Conservation (phyloP, 2,329 filamentous ascomycete species). For the Hymenoscyphus repandus region DNA sequence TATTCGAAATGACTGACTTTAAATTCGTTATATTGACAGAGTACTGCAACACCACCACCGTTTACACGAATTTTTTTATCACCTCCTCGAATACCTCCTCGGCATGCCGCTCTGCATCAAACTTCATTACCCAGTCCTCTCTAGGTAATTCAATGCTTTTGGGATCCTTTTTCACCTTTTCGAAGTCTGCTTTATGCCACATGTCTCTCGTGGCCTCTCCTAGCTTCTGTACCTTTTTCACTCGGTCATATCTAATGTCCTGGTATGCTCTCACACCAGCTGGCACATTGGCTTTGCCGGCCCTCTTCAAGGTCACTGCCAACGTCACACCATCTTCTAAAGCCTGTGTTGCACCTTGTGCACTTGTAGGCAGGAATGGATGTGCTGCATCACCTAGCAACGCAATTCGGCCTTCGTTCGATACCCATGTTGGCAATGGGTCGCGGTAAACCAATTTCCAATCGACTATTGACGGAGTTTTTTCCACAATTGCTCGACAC, state of each 20-base stretch:
- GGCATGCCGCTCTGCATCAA: slow-evolving; percentile 24
- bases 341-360: slow-evolving; percentile 52
- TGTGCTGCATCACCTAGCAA: slow-evolving; percentile 63
- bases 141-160: slow-evolving; percentile 17
- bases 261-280: slow-evolving; percentile 17
- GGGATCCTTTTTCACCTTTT: slow-evolving; percentile 20
- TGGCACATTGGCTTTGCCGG: slow-evolving; percentile 16
- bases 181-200: slow-evolving; percentile 24
- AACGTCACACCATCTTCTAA: slow-evolving; percentile 36
- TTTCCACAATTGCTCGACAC: slow-evolving; percentile 17
- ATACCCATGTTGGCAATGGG: slow-evolving; percentile 28
- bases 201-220: slow-evolving; percentile 22
- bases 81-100: slow-evolving; percentile 19
- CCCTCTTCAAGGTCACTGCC: slow-evolving; percentile 29
- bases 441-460: slow-evolving; percentile 30
- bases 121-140: slow-evolving; percentile 19
- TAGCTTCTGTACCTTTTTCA: slow-evolving; percentile 21
- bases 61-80: slow-evolving; percentile 6
- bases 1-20: too few relatives aligned
- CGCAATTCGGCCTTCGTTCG: slow-evolving; percentile 24
- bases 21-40: too few relatives aligned
- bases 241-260: slow-evolving; percentile 21
- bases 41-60: too few relatives aligned
- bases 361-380: slow-evolving; percentile 64
- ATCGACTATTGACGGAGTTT: slow-evolving; percentile 25